A percentile compares a stretch with the other conserved stretches of the same genome.
phyloP scores from a whole-genome alignment of 768 basidiomycete species.

The Boletus insuetus region DNA sequence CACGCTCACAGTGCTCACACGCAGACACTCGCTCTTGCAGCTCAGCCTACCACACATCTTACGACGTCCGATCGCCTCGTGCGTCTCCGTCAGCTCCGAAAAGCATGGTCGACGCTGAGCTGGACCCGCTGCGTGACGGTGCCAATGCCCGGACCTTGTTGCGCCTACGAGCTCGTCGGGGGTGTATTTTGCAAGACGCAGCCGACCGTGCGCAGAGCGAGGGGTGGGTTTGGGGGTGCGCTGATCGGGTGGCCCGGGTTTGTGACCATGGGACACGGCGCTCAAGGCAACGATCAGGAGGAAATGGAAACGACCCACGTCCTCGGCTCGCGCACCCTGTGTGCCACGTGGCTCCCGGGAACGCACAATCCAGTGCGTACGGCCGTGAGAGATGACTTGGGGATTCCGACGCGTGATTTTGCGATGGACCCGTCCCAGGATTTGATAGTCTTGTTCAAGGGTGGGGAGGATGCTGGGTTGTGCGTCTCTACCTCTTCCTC shows the following conservation, averaged over 20 bases:
- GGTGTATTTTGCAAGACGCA: constrained; percentile 52
- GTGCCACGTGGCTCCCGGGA: constrained; percentile 20
- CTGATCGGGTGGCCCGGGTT: no score
- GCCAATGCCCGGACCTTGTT: constrained; percentile 36
- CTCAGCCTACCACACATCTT: not conserved
- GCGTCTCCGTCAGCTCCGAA: constrained; percentile 34
- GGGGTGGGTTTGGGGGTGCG: not conserved
- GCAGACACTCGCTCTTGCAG: not conserved
- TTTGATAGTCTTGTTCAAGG: constrained; percentile 44
- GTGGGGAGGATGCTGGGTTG: constrained; percentile 15
- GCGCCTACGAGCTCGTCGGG: constrained; percentile 60
- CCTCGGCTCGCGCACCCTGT: constrained; percentile 26
- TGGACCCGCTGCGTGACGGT: constrained; percentile 27
- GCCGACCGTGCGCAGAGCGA: not conserved
- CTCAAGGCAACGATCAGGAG: no score
- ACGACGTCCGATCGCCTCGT: constrained; percentile 28
- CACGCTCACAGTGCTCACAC: not conserved
- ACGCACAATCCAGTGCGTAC: constrained; percentile 3
- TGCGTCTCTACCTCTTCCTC: not conserved
- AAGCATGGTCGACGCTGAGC: constrained; percentile 34
- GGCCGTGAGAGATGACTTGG: constrained; percentile 35
- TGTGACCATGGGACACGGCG: no score
- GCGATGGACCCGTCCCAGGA: constrained; percentile 69
- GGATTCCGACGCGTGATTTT: constrained; percentile 49
- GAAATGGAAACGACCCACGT: not conserved